Evolutionary conservation across 345 rosid genomes (phyloP).

Genomic region (Jatropha curcas): DNA sequence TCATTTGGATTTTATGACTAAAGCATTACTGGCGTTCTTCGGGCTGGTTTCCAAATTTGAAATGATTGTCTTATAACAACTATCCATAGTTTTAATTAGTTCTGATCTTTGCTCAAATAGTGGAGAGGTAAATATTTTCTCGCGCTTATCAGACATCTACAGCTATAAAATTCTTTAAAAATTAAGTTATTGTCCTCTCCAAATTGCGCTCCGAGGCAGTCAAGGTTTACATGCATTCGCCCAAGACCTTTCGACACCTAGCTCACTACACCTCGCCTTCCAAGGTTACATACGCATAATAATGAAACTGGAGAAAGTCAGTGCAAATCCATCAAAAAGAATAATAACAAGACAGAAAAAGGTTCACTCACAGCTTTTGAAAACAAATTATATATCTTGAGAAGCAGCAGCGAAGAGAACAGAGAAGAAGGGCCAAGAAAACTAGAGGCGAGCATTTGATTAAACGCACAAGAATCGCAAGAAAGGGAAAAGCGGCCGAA

Average conservation of each 20-base stretch:
- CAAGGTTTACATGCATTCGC: not conserved
- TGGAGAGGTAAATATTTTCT: not conserved
- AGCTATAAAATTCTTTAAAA: not conserved
- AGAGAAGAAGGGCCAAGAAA: conserved; percentile 62
- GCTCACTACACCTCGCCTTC: not conserved
- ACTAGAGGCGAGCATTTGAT: conserved; percentile 54
- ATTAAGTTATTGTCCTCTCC: not conserved
- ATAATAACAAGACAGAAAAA: conserved; percentile 34
- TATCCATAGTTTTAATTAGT: not conserved
- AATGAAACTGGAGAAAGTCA: conserved; percentile 31
- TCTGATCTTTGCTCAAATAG: not conserved
- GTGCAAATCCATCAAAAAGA: conserved; percentile 26
- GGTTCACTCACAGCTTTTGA: conserved; percentile 38
- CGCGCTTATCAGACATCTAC: too few relatives aligned
- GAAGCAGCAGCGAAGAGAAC: conserved; percentile 63
- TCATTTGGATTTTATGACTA: conserved; percentile 9
- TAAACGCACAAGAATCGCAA: conserved; percentile 67
- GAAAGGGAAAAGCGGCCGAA: conserved; percentile 64
- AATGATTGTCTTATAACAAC: not conserved
- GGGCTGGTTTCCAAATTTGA: not conserved
- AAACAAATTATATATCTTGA: conserved; percentile 62
- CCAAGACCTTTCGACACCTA: not conserved
- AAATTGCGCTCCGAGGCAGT: not conserved
- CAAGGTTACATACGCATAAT: conserved; percentile 30
- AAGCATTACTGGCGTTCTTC: not conserved